Conservation (phyloP, 2,329 filamentous ascomycete species). For the Hansfordia pulvinata region DNA sequence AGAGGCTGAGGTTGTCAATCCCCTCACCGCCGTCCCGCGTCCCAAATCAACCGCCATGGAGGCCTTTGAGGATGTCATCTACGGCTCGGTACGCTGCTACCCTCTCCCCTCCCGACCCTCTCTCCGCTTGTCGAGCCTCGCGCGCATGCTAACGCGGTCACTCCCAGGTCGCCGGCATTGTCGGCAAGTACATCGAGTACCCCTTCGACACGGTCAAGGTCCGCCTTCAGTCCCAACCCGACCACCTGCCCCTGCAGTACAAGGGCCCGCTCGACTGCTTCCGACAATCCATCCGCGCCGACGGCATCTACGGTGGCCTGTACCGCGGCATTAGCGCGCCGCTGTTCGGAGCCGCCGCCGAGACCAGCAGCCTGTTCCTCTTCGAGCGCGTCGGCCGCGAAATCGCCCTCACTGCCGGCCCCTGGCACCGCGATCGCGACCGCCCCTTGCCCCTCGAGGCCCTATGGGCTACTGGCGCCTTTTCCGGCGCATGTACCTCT, state of each 20-base stretch:
- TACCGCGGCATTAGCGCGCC: constrained; percentile 92
- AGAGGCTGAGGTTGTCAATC: too few species aligned
- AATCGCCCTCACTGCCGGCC: constrained; percentile 39
- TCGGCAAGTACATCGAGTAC: constrained; percentile 94
- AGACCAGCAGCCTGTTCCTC: constrained; percentile 87
- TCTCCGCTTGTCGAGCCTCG: too few species aligned
- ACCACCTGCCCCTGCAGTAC: constrained; percentile 69
- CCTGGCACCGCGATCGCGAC: constrained; percentile 36
- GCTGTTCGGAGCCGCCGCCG: constrained; percentile 77
- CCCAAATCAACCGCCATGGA: constrained; percentile 1
- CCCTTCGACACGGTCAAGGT: constrained; percentile 99
- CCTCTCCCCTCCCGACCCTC: too few species aligned
- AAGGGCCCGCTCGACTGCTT: constrained; percentile 88
- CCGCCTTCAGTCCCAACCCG: constrained; percentile 87
- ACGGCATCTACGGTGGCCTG: constrained; percentile 68
- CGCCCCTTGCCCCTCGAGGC: constrained; percentile 66
- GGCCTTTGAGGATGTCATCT: background rate
- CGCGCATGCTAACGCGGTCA: constrained; percentile 6
- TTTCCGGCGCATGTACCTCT: constrained; percentile 79
- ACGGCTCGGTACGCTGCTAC: constrained; percentile 1
- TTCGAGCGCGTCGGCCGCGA: constrained; percentile 69
- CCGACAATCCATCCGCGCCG: constrained; percentile 64
- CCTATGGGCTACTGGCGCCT: constrained; percentile 68
- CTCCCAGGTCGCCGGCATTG: constrained; percentile 60
- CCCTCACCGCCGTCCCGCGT: too few species aligned